These are phyloP conservation scores for Tremella fuciformis DNA, from an alignment of 768 basidiomycete genomes.

Conservation along the genomic window DNA sequence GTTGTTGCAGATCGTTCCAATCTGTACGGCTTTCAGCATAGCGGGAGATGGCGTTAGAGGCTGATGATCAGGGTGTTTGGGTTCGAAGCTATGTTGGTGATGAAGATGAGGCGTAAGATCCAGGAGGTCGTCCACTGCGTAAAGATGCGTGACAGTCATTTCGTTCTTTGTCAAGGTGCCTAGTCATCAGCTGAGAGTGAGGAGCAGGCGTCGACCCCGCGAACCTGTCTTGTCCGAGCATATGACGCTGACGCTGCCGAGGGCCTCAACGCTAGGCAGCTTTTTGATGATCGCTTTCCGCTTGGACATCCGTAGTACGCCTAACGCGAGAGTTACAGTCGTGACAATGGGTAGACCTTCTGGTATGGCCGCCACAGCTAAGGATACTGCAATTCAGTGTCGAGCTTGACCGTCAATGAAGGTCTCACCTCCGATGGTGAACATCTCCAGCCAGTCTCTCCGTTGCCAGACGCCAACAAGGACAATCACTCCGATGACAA, in stretches of 20 bases:
- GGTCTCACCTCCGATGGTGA: slow-evolving; percentile 87
- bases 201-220: slow-evolving; percentile 18
- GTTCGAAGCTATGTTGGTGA: slow-evolving; percentile 50
- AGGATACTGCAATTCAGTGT: slow-evolving; percentile 63
- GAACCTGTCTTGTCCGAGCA: slow-evolving; percentile 94
- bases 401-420: neutral
- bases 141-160: slow-evolving; percentile 86
- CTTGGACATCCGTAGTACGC: slow-evolving; percentile 89
- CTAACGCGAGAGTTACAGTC: slow-evolving; percentile 91
- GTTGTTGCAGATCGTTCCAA: slow-evolving; percentile 89
- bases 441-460: slow-evolving; percentile 93
- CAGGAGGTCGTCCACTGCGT: slow-evolving; percentile 77
- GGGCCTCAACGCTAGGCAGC: slow-evolving; percentile 86
- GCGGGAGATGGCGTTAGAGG: slow-evolving; percentile 60
- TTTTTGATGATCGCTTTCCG: slow-evolving; percentile 97
- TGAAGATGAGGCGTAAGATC: slow-evolving; percentile 60
- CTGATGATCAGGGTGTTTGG: slow-evolving; percentile 35
- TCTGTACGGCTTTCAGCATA: slow-evolving; percentile 68
- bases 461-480: slow-evolving; percentile 81
- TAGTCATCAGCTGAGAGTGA: slow-evolving; percentile 19
- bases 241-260: slow-evolving; percentile 94
- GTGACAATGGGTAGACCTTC: slow-evolving; percentile 96
- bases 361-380: slow-evolving; percentile 97
- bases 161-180: slow-evolving; percentile 94
- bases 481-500: slow-evolving; percentile 90